Conservation (phyloP, 495 filamentous ascomycete genomes). For the Terfezia claveryi region DNA sequence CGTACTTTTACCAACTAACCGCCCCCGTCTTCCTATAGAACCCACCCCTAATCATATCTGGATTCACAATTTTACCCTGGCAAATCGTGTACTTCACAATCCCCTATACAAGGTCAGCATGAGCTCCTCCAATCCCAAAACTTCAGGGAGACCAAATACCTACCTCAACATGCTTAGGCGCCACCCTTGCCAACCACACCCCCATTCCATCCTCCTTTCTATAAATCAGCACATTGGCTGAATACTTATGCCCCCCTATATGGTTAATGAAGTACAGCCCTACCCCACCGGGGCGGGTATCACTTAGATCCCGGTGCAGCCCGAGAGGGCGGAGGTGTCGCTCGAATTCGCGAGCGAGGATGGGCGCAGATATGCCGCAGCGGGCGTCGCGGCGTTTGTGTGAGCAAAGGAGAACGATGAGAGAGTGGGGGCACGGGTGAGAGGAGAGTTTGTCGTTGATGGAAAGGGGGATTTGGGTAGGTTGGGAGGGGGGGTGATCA, state of each 20-base stretch:
- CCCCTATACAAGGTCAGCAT: constrained; percentile 28
- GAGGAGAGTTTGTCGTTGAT: constrained; percentile 49
- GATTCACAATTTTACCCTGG: constrained; percentile 85
- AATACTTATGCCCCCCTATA: constrained; percentile 86
- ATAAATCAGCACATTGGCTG: constrained; percentile 82
- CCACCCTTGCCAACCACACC: constrained; percentile 78
- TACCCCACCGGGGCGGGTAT: constrained; percentile 70
- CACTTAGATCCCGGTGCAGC: constrained; percentile 66
- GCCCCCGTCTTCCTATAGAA: constrained; percentile 64
- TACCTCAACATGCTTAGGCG: constrained; percentile 61
- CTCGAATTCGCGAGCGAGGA: constrained; percentile 70
- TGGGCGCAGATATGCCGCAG: constrained; percentile 78
- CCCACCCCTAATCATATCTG: constrained; percentile 56
- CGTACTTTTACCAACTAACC: constrained; percentile 55
- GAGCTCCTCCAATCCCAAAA: no score
- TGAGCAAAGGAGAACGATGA: constrained; percentile 79
- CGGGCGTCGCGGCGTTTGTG: constrained; percentile 83
- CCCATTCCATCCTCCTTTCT: constrained; percentile 25
- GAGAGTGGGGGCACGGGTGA: constrained; percentile 63
- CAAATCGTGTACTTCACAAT: constrained; percentile 74
- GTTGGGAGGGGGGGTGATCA: no score
- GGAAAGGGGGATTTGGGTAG: constrained; percentile 19
- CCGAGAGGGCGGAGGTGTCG: constrained; percentile 68
- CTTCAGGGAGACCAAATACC: no score
- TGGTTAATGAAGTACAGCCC: constrained; percentile 92